phyloP scores from a whole-genome alignment of 345 rosid species.

The Trapa incisa region DNA sequence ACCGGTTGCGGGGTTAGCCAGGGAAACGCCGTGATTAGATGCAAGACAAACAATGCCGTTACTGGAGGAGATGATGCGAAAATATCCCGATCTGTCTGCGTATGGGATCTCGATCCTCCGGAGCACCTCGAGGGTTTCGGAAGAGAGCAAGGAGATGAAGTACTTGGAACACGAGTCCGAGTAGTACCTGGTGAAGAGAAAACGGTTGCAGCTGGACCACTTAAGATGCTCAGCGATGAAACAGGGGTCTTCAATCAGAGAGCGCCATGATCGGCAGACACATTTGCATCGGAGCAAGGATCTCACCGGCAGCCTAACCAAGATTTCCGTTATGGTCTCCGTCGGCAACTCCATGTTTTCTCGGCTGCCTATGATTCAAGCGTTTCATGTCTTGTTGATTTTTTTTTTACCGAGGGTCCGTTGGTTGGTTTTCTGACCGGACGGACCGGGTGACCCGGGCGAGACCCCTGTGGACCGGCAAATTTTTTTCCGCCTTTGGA shows the following conservation, averaged over 20 bases:
- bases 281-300: background rate
- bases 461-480: no score
- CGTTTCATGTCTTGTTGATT: no score
- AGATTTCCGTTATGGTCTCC: background rate
- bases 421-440: no score
- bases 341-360: background rate
- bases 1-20: background rate
- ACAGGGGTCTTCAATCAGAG: background rate
- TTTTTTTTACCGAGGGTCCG: no score
- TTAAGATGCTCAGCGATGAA: background rate
- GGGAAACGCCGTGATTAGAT: background rate
- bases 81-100: background rate
- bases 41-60: background rate
- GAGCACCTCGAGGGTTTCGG: background rate
- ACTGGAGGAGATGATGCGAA: background rate
- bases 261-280: slow-evolving; percentile 1
- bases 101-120: background rate
- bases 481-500: no score
- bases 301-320: background rate
- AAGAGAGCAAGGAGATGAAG: background rate
- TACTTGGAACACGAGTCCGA: background rate
- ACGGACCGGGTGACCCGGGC: no score
- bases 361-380: no score
- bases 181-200: background rate
- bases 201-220: background rate